phyloP scores from a whole-genome alignment of 2,329 filamentous ascomycete genomes.

The Grosmannia penicillata region DNA sequence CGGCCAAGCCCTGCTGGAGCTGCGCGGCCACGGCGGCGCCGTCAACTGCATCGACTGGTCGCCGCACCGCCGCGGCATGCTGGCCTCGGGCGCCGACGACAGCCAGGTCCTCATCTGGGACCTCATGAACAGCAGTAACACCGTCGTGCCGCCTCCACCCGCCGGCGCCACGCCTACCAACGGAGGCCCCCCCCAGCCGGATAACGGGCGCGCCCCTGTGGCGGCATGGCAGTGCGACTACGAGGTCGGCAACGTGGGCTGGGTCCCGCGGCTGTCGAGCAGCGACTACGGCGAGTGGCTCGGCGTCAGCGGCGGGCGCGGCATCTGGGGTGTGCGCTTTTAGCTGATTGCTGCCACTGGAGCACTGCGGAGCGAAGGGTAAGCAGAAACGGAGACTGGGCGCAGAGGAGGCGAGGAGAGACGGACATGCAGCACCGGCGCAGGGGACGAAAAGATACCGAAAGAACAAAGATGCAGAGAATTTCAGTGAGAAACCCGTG shows the following conservation, averaged over 20 bases:
- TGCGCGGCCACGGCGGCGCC: conserved; percentile 72
- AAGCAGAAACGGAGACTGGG: too few species aligned
- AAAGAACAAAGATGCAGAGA: too few species aligned
- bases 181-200: conserved; percentile 21
- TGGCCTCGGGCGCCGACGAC: conserved; percentile 87
- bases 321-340: conserved; percentile 59
- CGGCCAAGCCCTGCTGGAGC: conserved; percentile 83
- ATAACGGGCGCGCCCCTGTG: conserved; percentile 51
- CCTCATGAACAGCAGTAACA: conserved; percentile 52
- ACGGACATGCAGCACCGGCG: too few species aligned
- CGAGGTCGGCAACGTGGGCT: conserved; percentile 72
- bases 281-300: conserved; percentile 68
- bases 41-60: conserved; percentile 97
- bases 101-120: conserved; percentile 90
- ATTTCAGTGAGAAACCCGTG: too few species aligned
- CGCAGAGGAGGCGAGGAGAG: too few species aligned
- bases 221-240: conserved; percentile 78
- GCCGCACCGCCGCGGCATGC: conserved; percentile 61
- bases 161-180: neutral
- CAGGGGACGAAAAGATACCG: too few species aligned
- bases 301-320: conserved; percentile 65
- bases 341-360: too few species aligned
- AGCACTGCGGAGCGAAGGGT: too few species aligned
- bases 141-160: neutral
- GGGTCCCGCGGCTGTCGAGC: conserved; percentile 59